Base-by-base conservation (phyloP, 2,329 filamentous ascomycete genomes). In the Microsporum canis region DNA sequence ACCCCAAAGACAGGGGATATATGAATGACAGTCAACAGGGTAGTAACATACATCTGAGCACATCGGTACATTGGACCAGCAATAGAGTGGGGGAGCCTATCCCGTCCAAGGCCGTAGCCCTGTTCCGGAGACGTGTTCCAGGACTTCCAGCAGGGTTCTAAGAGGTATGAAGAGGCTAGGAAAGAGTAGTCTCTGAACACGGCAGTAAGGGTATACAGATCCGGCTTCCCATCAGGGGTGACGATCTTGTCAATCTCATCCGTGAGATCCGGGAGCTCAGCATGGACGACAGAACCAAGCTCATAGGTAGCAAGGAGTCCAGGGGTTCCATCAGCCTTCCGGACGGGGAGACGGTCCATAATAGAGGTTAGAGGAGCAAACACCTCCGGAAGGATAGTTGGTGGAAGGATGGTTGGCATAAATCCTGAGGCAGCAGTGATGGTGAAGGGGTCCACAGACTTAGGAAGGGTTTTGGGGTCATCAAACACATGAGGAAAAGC, bases 181-280 rank as follows among this genome's bases (percentile, higher is more conserved):
- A 96, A 96, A 12, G 88, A 88, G 73, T 96, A 96, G 77, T 96
- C 91, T 23, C 91, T 82, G 73, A 96, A 96, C 56, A 95, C 77
- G 38, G 91, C 91, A 68, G 91, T 94, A 79, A 95, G 85, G 62
- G 89, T 77, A 14, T 87, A 87, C 43, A 92, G 80, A 74, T 96
- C 86, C 63, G 85, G 78, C 67, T 82, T 79, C 67, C 81, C 75
- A 65, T 75, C 72, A 6, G 68, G 62, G 7, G 73, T 68, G 39
- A 73, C 67, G 33, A 88, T 87, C 73, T 84, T 84, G 69, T 94
- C 87, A 61, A 96, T 81, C 66, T 83, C 80, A 3, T 79, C 79
- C 0, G 87, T 88, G 56, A 96, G 79, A 73, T 96, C 88, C 14
- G 89, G 87, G 56, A 96, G 82, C 64, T 85, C 84, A n/a, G 78